These are phyloP conservation scores for Rhizopus sp. DNA, from an alignment of 371 early-diverging fungal species.

Conservation along the genomic window DNA sequence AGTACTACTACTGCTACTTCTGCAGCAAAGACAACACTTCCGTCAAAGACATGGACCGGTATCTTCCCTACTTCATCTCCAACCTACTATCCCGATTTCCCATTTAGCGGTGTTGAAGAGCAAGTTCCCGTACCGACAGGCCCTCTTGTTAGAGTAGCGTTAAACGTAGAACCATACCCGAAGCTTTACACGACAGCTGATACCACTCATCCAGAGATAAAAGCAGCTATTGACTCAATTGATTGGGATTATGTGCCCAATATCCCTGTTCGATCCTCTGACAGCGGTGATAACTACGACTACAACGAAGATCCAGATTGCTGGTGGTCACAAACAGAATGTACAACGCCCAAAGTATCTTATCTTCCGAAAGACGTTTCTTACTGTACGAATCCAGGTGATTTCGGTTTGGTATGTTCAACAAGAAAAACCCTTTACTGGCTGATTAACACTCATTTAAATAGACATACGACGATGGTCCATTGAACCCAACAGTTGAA, in stretches of 20 bases:
- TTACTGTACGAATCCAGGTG: slow-evolving; percentile 16
- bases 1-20: background rate
- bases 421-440: too few species aligned
- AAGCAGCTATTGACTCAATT: slow-evolving; percentile 21
- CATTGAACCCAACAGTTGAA: slow-evolving; percentile 15
- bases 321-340: slow-evolving; percentile 24
- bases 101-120: background rate
- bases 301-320: slow-evolving; percentile 15
- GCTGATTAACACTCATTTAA: background rate
- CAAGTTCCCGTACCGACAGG: slow-evolving; percentile 22
- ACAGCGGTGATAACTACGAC: slow-evolving; percentile 9
- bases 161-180: slow-evolving; percentile 9
- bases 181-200: slow-evolving; percentile 11
- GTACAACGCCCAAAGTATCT: slow-evolving; percentile 15
- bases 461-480: slow-evolving; percentile 34
- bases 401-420: slow-evolving; percentile 27
- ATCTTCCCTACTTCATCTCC: slow-evolving; percentile 23
- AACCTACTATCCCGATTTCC: slow-evolving; percentile 17
- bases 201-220: slow-evolving; percentile 21
- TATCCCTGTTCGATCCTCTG: slow-evolving; percentile 1
- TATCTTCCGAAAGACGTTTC: slow-evolving; percentile 24
- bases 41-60: slow-evolving; percentile 6
- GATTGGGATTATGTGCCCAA: slow-evolving; percentile 25
- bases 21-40: slow-evolving; percentile 1
- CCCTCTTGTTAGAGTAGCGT: background rate